These are phyloP conservation scores for Pichia ethanolica DNA, from an alignment of 805 yeast species.

Conservation along the genomic window DNA sequence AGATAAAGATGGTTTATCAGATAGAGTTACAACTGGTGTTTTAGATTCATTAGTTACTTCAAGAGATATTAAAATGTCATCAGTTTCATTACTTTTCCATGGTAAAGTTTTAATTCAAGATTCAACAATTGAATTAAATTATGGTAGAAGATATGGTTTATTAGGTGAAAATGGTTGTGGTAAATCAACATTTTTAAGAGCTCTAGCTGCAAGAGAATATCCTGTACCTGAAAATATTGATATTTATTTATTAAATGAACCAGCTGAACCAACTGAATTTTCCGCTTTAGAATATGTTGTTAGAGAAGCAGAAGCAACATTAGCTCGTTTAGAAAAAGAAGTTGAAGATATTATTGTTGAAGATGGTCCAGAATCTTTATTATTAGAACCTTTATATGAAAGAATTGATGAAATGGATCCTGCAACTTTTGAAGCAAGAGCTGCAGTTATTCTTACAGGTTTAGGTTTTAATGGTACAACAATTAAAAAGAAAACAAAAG, in stretches of 20 bases:
- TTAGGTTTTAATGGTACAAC: constrained; percentile 87
- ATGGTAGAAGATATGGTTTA: constrained; percentile 95
- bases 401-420: constrained; percentile 96
- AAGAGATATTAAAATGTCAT: constrained; percentile 86
- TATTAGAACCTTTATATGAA: constrained; percentile 85
- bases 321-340: constrained; percentile 81
- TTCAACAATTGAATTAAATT: constrained; percentile 85
- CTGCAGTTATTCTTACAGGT: constrained; percentile 93
- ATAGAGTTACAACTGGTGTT: constrained; percentile 97
- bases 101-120: constrained; percentile 96
- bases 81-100: constrained; percentile 89
- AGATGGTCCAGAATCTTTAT: constrained; percentile 89
- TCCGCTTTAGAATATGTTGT: constrained; percentile 96
- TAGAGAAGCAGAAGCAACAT: constrained; percentile 89
- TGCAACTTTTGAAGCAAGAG: constrained; percentile 90
- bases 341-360: constrained; percentile 84
- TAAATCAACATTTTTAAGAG: constrained; percentile 88
- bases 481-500: constrained; percentile 89
- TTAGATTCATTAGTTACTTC: constrained; percentile 82
- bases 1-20: constrained; percentile 90
- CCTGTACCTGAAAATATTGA: constrained; percentile 92
- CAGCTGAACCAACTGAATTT: constrained; percentile 88
- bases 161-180: constrained; percentile 99
- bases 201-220: constrained; percentile 92
- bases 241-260: constrained; percentile 90